Conservation (phyloP, 2,329 filamentous ascomycete genomes). For the Aspergillus aculeatus region DNA sequence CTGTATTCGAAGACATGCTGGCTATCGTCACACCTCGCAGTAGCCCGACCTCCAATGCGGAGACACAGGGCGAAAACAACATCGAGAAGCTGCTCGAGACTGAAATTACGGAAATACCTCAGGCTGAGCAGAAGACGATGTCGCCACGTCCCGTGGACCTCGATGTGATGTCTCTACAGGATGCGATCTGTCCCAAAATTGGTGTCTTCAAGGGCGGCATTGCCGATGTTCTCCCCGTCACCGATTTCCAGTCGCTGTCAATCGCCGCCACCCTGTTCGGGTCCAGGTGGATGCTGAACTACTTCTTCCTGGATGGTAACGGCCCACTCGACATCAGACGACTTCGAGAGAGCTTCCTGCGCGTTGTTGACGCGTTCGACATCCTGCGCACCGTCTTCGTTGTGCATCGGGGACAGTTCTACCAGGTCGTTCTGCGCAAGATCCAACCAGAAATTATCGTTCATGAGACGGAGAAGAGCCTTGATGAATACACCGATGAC, state of each 20-base stretch:
- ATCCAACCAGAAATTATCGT: constrained; percentile 53
- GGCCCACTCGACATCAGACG: constrained; percentile 50
- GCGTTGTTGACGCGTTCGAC: constrained; percentile 61
- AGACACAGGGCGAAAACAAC: constrained; percentile 17
- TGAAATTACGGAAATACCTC: not conserved
- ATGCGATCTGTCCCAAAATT: constrained; percentile 53
- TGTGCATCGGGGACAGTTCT: constrained; percentile 49
- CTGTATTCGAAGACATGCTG: constrained; percentile 42
- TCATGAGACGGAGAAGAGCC: constrained; percentile 52
- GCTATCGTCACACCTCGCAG: constrained; percentile 27
- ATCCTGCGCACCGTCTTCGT: constrained; percentile 67
- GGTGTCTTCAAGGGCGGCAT: constrained; percentile 53
- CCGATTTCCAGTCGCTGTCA: constrained; percentile 47
- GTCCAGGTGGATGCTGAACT: constrained; percentile 42
- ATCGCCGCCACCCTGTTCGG: constrained; percentile 37
- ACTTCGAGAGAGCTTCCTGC: constrained; percentile 40
- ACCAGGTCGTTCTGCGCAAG: constrained; percentile 59
- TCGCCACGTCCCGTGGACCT: constrained; percentile 25
- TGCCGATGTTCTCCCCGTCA: constrained; percentile 57
- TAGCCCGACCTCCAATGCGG: constrained; percentile 18
- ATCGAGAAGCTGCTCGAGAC: constrained; percentile 13
- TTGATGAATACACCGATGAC: constrained; percentile 54
- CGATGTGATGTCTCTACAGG: constrained; percentile 44
- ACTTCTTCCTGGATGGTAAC: constrained; percentile 60
- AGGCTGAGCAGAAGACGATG: constrained; percentile 24